Evolutionary conservation across 2,329 filamentous ascomycete genomes (phyloP), one percentile per base, ranked within the genome.

Genomic region (Scedosporium minutisporum): DNA sequence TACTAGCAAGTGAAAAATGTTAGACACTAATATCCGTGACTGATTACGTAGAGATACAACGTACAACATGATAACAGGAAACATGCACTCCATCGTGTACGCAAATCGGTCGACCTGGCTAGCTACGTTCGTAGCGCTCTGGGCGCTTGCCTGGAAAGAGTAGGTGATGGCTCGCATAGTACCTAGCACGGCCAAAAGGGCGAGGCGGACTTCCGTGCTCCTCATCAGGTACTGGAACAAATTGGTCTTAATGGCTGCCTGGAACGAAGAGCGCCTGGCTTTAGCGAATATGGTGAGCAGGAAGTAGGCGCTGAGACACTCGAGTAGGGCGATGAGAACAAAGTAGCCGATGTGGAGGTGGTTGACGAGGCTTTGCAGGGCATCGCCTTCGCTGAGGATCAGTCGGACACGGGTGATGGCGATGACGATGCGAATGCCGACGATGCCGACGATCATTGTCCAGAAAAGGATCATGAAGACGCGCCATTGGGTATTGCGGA

Each of bases 381-480:
- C 63, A 1, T 66, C 60, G 7, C 66, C 64, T 1, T 64, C 67
- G 6, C 66, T 64, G 1, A 74, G 16, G 7, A 77, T 71, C 44
- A 69, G 69, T 6, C 65, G 66, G 2, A 71, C 67, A 27, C 76
- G 68, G 1, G 69, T 66, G 3, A 69, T 66, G 12, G 73, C 68
- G 48, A 78, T 77, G 14, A 68, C 65, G 9, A 78, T 67, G 57
- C 83, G 79, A 46, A 86, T 77, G 0, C 78, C 71, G 1, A 73
- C 69, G 44, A 85, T 81, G 9, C 83, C 73, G 1, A 78, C 72
- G 42, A 87, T 72, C 65, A 87, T 82, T 3, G 78, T 79, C 65
- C 84, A 87, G 66, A 87, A 82, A 4, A 87, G 76, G 3, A 70
- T 69, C 46, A 79, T 75, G 64, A 84, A 84, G 3, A 80, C 71